A percentile compares a stretch with the other conserved stretches of the same genome.
Conservation (phyloP, 1,284 basidiomycete genomes). For the Entoloma clypeatum region DNA sequence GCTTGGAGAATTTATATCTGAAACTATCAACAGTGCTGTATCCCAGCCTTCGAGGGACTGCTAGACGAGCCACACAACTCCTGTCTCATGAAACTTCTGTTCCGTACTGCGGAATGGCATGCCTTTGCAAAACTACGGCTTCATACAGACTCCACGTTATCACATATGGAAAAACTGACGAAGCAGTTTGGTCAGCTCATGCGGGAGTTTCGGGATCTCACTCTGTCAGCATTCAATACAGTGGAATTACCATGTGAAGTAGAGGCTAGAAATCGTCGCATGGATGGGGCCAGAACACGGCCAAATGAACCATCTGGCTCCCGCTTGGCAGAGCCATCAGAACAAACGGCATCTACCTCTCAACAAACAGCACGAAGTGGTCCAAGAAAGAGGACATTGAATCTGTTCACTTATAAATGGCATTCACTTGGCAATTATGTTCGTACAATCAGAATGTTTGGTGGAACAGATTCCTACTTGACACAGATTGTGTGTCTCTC, state of each 20-base stretch:
- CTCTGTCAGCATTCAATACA: constrained; percentile 21
- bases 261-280: constrained; percentile 21
- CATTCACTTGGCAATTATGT: constrained; percentile 35
- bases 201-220: constrained; percentile 24
- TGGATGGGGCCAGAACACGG: too few species aligned
- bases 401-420: constrained; percentile 31
- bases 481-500: constrained; percentile 26
- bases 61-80: constrained; percentile 26
- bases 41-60: constrained; percentile 36
- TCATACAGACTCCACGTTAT: constrained; percentile 30
- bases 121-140: constrained; percentile 33
- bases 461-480: constrained; percentile 29
- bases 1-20: too few species aligned
- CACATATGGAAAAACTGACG: constrained; percentile 21
- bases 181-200: constrained; percentile 21
- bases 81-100: constrained; percentile 27
- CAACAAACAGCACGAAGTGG: too few species aligned
- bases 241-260: constrained; percentile 27
- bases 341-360: too few species aligned
- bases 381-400: constrained; percentile 20
- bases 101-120: constrained; percentile 31
- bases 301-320: too few species aligned
- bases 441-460: constrained; percentile 27
- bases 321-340: too few species aligned
- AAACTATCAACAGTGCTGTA: constrained; percentile 29